Percentiles rank a stretch among this genome's conserved stretches.
Evolutionary conservation across 495 filamentous ascomycete genomes (phyloP).

Genomic region (Podospora pseudoanserina): DNA sequence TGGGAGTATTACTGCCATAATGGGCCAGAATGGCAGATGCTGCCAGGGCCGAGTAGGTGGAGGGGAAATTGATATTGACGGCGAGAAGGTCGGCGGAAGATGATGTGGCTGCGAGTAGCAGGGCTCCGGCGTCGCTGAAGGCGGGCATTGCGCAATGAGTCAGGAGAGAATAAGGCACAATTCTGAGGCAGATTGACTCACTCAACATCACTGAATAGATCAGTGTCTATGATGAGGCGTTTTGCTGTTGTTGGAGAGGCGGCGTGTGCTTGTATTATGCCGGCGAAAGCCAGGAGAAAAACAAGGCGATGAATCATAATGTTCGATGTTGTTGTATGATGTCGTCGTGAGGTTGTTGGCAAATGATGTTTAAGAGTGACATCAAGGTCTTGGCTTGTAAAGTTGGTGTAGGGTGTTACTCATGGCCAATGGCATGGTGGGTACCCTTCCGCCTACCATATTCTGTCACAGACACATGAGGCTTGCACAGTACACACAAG

Average conservation of each 20-base stretch:
- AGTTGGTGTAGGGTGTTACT: too few relatives aligned
- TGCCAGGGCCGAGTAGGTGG: slow-evolving; percentile 41
- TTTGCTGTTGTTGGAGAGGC: slow-evolving; percentile 9
- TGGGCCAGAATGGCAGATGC: slow-evolving; percentile 42
- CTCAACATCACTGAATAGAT: slow-evolving; percentile 45
- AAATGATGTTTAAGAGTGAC: too few relatives aligned
- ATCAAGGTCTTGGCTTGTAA: too few relatives aligned
- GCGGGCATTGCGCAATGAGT: not conserved
- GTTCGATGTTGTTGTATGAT: too few relatives aligned
- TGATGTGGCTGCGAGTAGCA: slow-evolving; percentile 36
- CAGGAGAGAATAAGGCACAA: not conserved
- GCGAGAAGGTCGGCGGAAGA: slow-evolving; percentile 36
- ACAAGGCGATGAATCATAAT: not conserved
- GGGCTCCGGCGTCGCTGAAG: slow-evolving; percentile 35
- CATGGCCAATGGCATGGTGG: too few relatives aligned
- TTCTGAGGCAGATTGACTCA: slow-evolving; percentile 9
- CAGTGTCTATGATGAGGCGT: slow-evolving; percentile 41
- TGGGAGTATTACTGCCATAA: slow-evolving; percentile 38
- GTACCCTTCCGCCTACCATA: too few relatives aligned
- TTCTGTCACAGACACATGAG: too few relatives aligned
- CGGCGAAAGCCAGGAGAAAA: not conserved
- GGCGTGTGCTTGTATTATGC: not conserved
- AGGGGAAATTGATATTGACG: slow-evolving; percentile 44
- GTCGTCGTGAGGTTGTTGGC: too few relatives aligned
- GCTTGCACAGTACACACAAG: too few relatives aligned